phyloP scores from a whole-genome alignment of 2,329 filamentous ascomycete genomes.

The Elsinoe ampelina region DNA sequence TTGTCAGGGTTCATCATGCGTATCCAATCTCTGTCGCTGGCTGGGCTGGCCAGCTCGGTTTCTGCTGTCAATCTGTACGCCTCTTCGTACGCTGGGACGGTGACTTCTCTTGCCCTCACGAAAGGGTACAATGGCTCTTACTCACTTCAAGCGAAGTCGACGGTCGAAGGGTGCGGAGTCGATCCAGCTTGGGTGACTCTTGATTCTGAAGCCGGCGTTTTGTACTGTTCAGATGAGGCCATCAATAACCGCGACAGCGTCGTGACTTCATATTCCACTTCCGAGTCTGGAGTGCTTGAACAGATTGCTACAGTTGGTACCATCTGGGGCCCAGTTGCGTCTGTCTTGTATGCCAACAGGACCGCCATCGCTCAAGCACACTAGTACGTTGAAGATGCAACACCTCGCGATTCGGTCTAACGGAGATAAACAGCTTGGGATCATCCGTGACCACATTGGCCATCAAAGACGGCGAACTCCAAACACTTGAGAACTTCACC shows the following conservation, averaged over 20 bases:
- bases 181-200: conserved; percentile 54
- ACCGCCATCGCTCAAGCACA: conserved; percentile 34
- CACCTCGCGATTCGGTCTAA: no score
- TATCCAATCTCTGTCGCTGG: conserved; percentile 16
- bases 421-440: conserved; percentile 24
- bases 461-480: conserved; percentile 40
- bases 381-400: no score
- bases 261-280: conserved; percentile 34
- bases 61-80: conserved; percentile 33
- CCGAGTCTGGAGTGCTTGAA: conserved; percentile 31
- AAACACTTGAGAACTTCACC: conserved; percentile 29
- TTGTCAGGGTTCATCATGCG: not conserved
- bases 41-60: conserved; percentile 14
- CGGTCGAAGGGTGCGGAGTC: conserved; percentile 41
- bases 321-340: conserved; percentile 33
- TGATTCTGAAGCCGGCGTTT: conserved; percentile 38
- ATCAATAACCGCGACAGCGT: conserved; percentile 40
- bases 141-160: conserved; percentile 36
- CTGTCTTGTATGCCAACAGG: conserved; percentile 31
- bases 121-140: conserved; percentile 23
- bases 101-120: conserved; percentile 33
- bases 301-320: conserved; percentile 27
- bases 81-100: conserved; percentile 37
- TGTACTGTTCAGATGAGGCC: conserved; percentile 56
- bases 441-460: conserved; percentile 30